These are phyloP conservation scores for Phyllosticta citrichinensis DNA, from an alignment of 2,329 filamentous ascomycete species.

Conservation along the genomic window DNA sequence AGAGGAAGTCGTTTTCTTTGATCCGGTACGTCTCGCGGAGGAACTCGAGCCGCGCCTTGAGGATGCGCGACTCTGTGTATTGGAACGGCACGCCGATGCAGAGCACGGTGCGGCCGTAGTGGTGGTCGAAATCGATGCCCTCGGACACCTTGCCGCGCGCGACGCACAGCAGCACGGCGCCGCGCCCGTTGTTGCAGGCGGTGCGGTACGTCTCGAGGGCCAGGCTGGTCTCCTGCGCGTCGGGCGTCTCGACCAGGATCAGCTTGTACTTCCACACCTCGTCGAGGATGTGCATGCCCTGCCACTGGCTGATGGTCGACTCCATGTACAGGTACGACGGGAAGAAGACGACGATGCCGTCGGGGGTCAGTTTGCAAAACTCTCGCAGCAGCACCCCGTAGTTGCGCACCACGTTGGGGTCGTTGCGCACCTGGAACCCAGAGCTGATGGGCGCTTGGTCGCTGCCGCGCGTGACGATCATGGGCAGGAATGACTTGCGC, in stretches of 20 bases:
- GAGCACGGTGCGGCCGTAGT: slow-evolving; percentile 90
- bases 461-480: slow-evolving; percentile 92
- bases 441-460: slow-evolving; percentile 91
- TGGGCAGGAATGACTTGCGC: slow-evolving; percentile 86
- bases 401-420: slow-evolving; percentile 92
- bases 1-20: slow-evolving; percentile 92
- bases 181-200: slow-evolving; percentile 92
- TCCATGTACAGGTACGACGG: slow-evolving; percentile 99
- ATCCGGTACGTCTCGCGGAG: slow-evolving; percentile 96
- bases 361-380: slow-evolving; percentile 90
- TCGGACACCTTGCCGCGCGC: slow-evolving; percentile 95
- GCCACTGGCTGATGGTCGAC: slow-evolving; percentile 98
- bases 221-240: slow-evolving; percentile 91
- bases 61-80: slow-evolving; percentile 93
- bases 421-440: slow-evolving; percentile 89
- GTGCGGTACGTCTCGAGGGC: slow-evolving; percentile 95
- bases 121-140: slow-evolving; percentile 98
- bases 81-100: slow-evolving; percentile 98
- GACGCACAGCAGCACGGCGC: slow-evolving; percentile 87
- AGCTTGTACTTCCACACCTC: slow-evolving; percentile 99
- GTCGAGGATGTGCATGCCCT: slow-evolving; percentile 95
- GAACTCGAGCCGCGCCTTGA: slow-evolving; percentile 93
- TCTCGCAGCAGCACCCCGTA: slow-evolving; percentile 90
- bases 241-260: slow-evolving; percentile 93
- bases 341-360: slow-evolving; percentile 98